A percentile compares a stretch with the other conserved stretches of the same genome.
Conservation (phyloP, 2,329 filamentous ascomycete species). For the Coniella lustricola region DNA sequence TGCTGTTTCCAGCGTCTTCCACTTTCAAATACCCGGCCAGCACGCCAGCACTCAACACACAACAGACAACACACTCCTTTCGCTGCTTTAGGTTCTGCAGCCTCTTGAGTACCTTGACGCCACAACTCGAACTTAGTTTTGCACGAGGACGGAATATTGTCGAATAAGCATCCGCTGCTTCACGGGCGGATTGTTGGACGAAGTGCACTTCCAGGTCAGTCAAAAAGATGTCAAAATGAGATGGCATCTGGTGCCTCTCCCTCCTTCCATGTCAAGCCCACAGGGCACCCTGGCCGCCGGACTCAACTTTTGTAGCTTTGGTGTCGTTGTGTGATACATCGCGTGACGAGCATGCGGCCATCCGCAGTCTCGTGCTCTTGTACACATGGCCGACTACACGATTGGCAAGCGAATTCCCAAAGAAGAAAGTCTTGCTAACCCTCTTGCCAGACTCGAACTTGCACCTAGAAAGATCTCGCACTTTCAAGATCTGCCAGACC, state of each 20-base stretch:
- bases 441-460: background rate
- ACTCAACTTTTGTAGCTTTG: background rate
- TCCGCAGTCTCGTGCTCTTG: slow-evolving; percentile 5
- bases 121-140: no score
- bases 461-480: background rate
- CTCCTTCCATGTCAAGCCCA: no score
- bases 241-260: no score
- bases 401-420: slow-evolving; percentile 1
- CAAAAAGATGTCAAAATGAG: no score
- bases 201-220: slow-evolving; percentile 11
- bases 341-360: slow-evolving; percentile 6
- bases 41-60: no score
- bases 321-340: background rate
- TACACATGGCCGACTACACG: slow-evolving; percentile 3
- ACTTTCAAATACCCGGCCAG: no score
- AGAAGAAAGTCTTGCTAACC: slow-evolving; percentile 8
- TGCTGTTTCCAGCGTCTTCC: no score
- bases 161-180: background rate
- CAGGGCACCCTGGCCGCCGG: no score
- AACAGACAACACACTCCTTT: no score
- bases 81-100: no score
- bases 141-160: no score
- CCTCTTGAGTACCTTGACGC: no score
- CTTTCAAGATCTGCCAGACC: slow-evolving; percentile 2
- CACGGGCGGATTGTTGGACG: background rate